Conservation (phyloP, 768 basidiomycete genomes). For the Candolleomyces aberdarensis region DNA sequence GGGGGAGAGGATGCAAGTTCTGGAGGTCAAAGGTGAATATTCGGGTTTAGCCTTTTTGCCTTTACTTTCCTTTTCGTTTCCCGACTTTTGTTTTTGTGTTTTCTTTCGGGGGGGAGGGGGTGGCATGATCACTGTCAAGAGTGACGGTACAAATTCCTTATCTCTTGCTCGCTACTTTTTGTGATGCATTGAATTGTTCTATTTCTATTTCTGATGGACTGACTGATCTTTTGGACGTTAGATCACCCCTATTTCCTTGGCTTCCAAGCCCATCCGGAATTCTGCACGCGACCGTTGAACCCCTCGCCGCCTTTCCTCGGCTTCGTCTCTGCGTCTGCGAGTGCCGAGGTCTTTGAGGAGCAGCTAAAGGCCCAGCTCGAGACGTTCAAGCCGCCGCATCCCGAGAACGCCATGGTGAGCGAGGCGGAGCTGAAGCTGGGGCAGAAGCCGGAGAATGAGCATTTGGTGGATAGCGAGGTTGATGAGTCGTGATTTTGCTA, state of each 20-base stretch:
- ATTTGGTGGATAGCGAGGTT: not conserved
- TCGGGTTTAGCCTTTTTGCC: slow-evolving; percentile 11
- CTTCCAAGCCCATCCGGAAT: slow-evolving; percentile 96
- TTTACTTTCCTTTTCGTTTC: not conserved
- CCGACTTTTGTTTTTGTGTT: not conserved
- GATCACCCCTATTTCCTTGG: slow-evolving; percentile 95
- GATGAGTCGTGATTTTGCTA: not conserved
- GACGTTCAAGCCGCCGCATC: slow-evolving; percentile 72
- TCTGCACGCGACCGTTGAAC: slow-evolving; percentile 96
- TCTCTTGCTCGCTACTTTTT: too few species aligned
- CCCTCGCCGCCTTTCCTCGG: slow-evolving; percentile 98
- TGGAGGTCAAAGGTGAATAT: slow-evolving; percentile 74
- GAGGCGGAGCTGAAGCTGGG: slow-evolving; percentile 46
- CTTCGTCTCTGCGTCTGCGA: slow-evolving; percentile 79
- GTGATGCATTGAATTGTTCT: too few species aligned
- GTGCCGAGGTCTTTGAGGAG: slow-evolving; percentile 53
- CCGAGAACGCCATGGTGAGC: slow-evolving; percentile 67
- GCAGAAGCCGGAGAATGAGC: not conserved
- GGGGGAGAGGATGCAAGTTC: slow-evolving; percentile 95
- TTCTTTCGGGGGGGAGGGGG: not conserved
- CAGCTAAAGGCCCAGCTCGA: slow-evolving; percentile 66
- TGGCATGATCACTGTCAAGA: too few species aligned
- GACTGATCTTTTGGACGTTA: slow-evolving; percentile 24
- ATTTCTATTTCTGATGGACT: too few species aligned
- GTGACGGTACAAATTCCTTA: too few species aligned